Base-by-base conservation (phyloP, 345 rosid genomes). In the Geranium brycei region DNA sequence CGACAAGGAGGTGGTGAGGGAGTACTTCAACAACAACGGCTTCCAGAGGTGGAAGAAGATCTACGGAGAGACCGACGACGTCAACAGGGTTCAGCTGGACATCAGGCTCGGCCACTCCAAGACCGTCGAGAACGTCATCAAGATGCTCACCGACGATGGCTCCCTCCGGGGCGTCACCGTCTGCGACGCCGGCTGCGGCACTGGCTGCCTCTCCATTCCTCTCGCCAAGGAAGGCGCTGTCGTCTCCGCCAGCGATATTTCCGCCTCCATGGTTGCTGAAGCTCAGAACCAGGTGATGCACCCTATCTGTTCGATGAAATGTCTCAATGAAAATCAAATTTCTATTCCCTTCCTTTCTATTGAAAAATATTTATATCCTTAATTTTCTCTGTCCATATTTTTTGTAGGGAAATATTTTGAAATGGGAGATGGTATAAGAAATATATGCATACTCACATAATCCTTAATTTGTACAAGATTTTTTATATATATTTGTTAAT, bases 141-240 rank as follows among this genome's bases (percentile, higher is more conserved):
- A 65, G 58, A 93, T 93, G 89, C 68, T 90, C 65, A 83, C 74
- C 3, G 97, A 85, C 0, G 97, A 83, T 13, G 85, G 96, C 10
- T 59, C 99, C 23, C 75, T 93, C 51, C 68, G 72, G 40, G 97
- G 97, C 19, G 82, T 90, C 13, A 82, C 91, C 7, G 87, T 93
- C 18, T 90, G 99, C 67, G 99, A 90, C 59, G 97, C 96, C 0
- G 95, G 99, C 0, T 93, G 99, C 19, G 99, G 99, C 12, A 88
- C 96, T 0, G 97, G 96, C 0, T 70, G 70, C 30, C 90, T 90
- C 23, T 67, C 92, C 16, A 85, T 86, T 70, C 99, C 97, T 3
- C 75, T 93, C 47, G 92, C 96, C 3, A 86, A 83, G 75, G 87
- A 83, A 80, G 99, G 97, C 0, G 96, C 99, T 1, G 30, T 81